These are phyloP conservation scores for Scheffersomyces ergatensis DNA, from an alignment of 805 yeast genomes.

Conservation along the genomic window DNA sequence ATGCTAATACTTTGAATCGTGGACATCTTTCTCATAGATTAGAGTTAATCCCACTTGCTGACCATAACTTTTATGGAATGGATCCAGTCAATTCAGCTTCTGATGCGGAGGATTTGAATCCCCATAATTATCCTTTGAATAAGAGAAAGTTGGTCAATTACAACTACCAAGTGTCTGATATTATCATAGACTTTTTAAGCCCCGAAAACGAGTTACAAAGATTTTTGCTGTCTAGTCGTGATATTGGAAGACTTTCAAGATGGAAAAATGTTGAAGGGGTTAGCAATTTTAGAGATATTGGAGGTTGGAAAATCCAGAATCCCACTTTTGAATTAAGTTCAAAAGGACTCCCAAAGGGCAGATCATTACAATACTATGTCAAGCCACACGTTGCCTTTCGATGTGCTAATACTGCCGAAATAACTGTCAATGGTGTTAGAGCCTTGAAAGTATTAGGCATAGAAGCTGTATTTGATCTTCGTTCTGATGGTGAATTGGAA, in stretches of 20 bases:
- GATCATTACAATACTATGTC: slow-evolving; percentile 35
- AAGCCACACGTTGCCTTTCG: slow-evolving; percentile 57
- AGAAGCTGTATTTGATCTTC: slow-evolving; percentile 60
- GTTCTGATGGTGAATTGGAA: slow-evolving; percentile 57
- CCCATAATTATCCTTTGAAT: slow-evolving; percentile 42
- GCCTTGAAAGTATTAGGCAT: slow-evolving; percentile 45
- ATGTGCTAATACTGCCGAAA: slow-evolving; percentile 55
- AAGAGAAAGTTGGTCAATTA: slow-evolving; percentile 53
- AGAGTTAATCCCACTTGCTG: slow-evolving; percentile 62
- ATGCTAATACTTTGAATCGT: slow-evolving; percentile 53
- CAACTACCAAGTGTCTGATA: slow-evolving; percentile 49
- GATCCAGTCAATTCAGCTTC: slow-evolving; percentile 31
- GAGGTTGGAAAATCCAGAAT: slow-evolving; percentile 58
- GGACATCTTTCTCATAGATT: slow-evolving; percentile 52
- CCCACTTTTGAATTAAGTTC: slow-evolving; percentile 21
- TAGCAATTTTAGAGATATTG: slow-evolving; percentile 73
- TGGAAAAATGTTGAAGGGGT: slow-evolving; percentile 69
- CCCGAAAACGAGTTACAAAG: slow-evolving; percentile 51
- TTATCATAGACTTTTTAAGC: slow-evolving; percentile 47
- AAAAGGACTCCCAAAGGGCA: not conserved
- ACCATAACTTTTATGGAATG: slow-evolving; percentile 74
- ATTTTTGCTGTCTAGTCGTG: slow-evolving; percentile 38
- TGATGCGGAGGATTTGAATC: slow-evolving; percentile 31
- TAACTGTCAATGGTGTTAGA: slow-evolving; percentile 50
- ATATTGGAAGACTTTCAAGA: slow-evolving; percentile 44